Percentiles rank a stretch among this genome's conserved stretches.
Conservation (phyloP, 2,329 filamentous ascomycete species). For the Ilyonectria destructans region DNA sequence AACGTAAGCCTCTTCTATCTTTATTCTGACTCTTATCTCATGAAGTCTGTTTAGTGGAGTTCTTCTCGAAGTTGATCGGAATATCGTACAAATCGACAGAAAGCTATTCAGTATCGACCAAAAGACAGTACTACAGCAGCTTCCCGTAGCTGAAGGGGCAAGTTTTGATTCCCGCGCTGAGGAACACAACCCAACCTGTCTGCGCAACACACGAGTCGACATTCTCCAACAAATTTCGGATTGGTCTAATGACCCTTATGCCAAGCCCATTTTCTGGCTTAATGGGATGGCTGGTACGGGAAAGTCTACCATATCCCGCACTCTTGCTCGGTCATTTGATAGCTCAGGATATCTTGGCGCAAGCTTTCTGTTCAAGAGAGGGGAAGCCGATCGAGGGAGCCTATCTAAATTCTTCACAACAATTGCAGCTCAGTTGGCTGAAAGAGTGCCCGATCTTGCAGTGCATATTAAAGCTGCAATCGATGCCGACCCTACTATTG, state of each 20-base stretch:
- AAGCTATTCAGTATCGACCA: not conserved
- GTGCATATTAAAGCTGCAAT: conserved; percentile 50
- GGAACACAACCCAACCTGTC: not conserved
- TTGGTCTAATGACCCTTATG: not conserved
- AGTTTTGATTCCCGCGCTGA: not conserved
- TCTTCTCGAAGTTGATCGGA: not conserved
- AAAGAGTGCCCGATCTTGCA: conserved; percentile 48
- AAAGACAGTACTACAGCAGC: not conserved
- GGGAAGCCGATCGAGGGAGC: conserved; percentile 56
- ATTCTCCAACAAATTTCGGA: not conserved
- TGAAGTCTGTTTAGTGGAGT: not conserved
- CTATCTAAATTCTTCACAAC: conserved; percentile 59
- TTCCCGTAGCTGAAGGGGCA: not conserved
- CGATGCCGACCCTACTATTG: conserved; percentile 50
- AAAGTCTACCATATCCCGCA: conserved; percentile 44
- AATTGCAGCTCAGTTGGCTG: conserved; percentile 54
- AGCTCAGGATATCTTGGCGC: conserved; percentile 11
- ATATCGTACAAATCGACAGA: not conserved
- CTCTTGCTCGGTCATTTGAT: conserved; percentile 53
- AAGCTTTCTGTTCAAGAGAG: conserved; percentile 52
- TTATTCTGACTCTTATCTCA: not conserved
- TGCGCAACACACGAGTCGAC: not conserved
- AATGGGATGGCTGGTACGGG: conserved; percentile 9
- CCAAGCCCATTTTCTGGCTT: not conserved
- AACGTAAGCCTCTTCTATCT: not conserved